Evolutionary conservation across 306 rosid genomes (phyloP), one percentile per base, ranked within the genome.

Genomic region (Pterocarpus santalinus): DNA sequence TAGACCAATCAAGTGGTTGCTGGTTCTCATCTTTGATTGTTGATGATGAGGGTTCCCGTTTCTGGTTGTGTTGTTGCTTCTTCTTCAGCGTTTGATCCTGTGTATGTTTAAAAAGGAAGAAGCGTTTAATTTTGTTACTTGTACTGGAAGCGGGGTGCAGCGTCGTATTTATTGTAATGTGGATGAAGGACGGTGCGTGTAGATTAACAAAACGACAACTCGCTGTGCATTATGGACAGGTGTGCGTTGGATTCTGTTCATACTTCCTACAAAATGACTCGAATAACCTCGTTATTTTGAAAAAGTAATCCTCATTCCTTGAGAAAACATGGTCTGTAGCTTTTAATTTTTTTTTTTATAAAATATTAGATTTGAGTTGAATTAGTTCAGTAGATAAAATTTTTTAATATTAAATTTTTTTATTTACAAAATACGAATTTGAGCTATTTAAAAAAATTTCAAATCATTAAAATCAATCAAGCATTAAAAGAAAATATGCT

Each of bases 1-100:
- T 0, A 78, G 3, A 1, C 99, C 99, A 3, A 95, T 88, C 89
- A 93, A 52, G 89, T 95, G 90, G 76, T 95, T 95, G 81, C 94
- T 95, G 4, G 56, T 8, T 85, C 97, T 91, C 98, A 95, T 89
- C 44, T 22, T 68, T 15, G 1, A 0, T 6, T 15, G 8, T 15
- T 49, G 17, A 51, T 47, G 14, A 47, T 8, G 57, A 51, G 47
- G 47, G n/a, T 9, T 47, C 10, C 53, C 10, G 13, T 47, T 1
- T 11, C 13, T 47, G 53, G 53, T 47, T 47, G 10, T 47, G 53
- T 10, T 7, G 6, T 5, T 43, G 47, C 2, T 43, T 43, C 10
- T 43, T 43, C 47, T 7, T 43, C 47, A 43, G 6, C 7, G 47
- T 43, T 43, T 43, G 41, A 4, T 38, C 0, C 41, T 38, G 5